These are phyloP conservation scores for Boletus semigastroideus DNA, from an alignment of 1,284 basidiomycete species.

Conservation along the genomic window DNA sequence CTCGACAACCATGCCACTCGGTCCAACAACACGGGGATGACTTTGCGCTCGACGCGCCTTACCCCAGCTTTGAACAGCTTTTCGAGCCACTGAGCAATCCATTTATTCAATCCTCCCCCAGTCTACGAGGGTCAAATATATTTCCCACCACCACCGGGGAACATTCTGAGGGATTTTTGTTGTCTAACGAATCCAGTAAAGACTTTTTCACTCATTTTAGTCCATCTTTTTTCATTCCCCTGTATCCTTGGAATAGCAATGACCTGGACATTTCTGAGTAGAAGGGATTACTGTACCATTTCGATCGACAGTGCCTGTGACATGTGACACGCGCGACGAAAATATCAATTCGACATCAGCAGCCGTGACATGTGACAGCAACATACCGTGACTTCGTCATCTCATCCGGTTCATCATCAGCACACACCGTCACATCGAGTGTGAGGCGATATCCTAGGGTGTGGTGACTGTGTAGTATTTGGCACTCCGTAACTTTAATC, in stretches of 20 bases:
- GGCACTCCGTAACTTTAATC: no score
- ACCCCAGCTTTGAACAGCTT: conserved; percentile 5
- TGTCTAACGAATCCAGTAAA: background rate
- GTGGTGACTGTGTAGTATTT: no score
- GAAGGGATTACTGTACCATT: background rate
- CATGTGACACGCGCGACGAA: no score
- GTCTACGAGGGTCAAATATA: background rate
- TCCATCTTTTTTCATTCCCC: background rate
- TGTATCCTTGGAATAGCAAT: background rate
- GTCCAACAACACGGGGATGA: background rate
- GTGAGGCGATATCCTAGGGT: no score
- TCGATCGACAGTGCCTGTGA: no score
- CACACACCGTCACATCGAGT: no score
- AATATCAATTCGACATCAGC: no score
- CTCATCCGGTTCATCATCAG: no score
- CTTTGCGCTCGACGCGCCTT: background rate
- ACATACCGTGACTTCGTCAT: no score
- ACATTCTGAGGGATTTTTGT: background rate
- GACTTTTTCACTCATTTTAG: conserved; percentile 2
- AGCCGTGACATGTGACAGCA: no score
- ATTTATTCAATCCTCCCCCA: background rate
- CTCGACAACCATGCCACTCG: background rate
- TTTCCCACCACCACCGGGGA: background rate
- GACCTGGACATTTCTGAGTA: background rate
- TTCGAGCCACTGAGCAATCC: conserved; percentile 3